These are phyloP conservation scores for Allodekkera sacchari DNA, from an alignment of 805 yeast species.

Conservation along the genomic window DNA sequence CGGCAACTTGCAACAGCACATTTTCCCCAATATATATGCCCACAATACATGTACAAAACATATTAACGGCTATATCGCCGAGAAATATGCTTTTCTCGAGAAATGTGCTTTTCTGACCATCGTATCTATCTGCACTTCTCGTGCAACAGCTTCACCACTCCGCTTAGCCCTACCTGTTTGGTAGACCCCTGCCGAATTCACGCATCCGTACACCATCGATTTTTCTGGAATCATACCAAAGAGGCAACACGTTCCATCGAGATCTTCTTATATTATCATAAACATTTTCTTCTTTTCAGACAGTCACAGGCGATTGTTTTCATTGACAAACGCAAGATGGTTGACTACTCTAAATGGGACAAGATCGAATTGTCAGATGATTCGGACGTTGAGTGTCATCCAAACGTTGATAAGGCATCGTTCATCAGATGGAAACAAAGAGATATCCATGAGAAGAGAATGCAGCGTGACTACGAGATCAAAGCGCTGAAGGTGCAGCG, in stretches of 20 bases:
- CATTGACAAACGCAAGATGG: conserved; percentile 27
- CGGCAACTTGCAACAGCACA: no score
- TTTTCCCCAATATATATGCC: no score
- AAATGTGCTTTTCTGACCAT: neutral
- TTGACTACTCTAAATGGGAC: conserved; percentile 98
- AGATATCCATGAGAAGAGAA: conserved; percentile 90
- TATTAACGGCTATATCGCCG: no score
- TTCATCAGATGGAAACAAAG: conserved; percentile 96
- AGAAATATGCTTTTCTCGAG: neutral
- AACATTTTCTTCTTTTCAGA: no score
- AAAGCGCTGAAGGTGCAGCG: conserved; percentile 66
- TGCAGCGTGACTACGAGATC: conserved; percentile 70
- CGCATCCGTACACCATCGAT: no score
- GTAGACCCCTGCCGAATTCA: no score
- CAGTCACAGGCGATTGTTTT: no score
- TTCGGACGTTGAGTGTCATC: conserved; percentile 95
- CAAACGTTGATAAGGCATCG: conserved; percentile 90
- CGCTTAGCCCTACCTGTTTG: neutral
- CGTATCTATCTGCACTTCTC: neutral
- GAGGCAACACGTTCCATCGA: no score
- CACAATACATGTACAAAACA: no score
- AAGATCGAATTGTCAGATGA: conserved; percentile 93
- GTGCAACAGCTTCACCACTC: neutral
- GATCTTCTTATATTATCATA: no score
- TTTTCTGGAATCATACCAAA: no score